Percentiles rank a stretch among this genome's conserved stretches.
These are phyloP conservation scores for Oryza meyeriana DNA, from an alignment of 176 grass and related monocot species.

Conservation along the genomic window DNA sequence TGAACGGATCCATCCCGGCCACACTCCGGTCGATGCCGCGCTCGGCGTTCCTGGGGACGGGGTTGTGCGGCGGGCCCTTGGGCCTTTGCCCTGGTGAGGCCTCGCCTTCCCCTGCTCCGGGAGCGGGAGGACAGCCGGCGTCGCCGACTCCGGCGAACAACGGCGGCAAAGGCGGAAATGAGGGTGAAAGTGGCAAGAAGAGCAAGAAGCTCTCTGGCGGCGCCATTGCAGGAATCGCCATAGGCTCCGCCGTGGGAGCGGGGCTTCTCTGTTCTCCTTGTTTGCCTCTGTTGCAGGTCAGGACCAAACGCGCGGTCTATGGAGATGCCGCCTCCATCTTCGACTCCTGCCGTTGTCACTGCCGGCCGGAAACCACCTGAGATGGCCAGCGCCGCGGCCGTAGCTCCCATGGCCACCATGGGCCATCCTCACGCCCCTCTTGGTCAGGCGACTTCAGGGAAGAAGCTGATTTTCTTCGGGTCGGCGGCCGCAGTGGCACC, in stretches of 20 bases:
- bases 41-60: slow-evolving; percentile 42
- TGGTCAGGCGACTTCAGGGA: slow-evolving; percentile 36
- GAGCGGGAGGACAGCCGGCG: not conserved
- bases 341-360: not conserved
- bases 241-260: slow-evolving; percentile 38
- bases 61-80: slow-evolving; percentile 53
- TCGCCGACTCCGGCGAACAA: slow-evolving; percentile 7
- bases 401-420: slow-evolving; percentile 15
- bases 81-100: slow-evolving; percentile 47
- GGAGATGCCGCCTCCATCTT: slow-evolving; percentile 17
- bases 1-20: slow-evolving; percentile 62
- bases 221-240: slow-evolving; percentile 60
- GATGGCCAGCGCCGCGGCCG: not conserved
- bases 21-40: slow-evolving; percentile 34
- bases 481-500: slow-evolving; percentile 27
- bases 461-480: slow-evolving; percentile 71
- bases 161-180: not conserved
- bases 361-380: slow-evolving; percentile 33
- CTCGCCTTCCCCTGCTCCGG: slow-evolving; percentile 44
- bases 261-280: slow-evolving; percentile 47
- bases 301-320: slow-evolving; percentile 41
- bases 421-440: slow-evolving; percentile 31
- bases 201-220: slow-evolving; percentile 57
- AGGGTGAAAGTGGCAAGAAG: not conserved
- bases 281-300: slow-evolving; percentile 51